Conservation (phyloP, 2,329 filamentous ascomycete genomes). For the Bisporella sp. region DNA sequence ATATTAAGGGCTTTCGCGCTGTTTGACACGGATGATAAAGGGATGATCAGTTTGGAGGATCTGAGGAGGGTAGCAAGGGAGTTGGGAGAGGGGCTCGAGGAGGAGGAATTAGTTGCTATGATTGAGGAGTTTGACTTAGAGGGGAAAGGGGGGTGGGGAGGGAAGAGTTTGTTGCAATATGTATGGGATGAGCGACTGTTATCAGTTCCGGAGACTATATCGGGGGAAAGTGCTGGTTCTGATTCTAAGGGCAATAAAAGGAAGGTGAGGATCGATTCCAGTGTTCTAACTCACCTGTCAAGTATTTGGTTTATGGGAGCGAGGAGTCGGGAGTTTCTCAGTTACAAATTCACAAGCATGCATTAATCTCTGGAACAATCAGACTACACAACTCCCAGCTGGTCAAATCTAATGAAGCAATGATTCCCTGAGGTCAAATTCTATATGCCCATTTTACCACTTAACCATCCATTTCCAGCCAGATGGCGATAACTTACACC, state of each 20-base stretch:
- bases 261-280: neutral
- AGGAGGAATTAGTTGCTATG: conserved; percentile 91
- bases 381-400: too few relatives aligned
- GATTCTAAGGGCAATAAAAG: neutral
- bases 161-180: conserved; percentile 51
- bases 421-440: too few relatives aligned
- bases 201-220: neutral
- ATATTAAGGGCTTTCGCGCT: conserved; percentile 85
- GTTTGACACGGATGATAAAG: conserved; percentile 90
- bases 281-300: neutral
- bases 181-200: conserved; percentile 24
- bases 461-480: too few relatives aligned
- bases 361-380: neutral
- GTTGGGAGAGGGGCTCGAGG: conserved; percentile 84
- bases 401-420: too few relatives aligned
- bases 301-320: neutral
- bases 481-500: too few relatives aligned
- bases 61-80: conserved; percentile 82
- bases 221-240: neutral
- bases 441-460: too few relatives aligned
- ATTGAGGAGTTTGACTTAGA: conserved; percentile 97
- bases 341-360: neutral
- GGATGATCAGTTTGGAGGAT: conserved; percentile 83
- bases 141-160: conserved; percentile 70
- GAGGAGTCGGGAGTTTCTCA: neutral